A percentile compares a stretch with the other conserved stretches of the same genome.
Conservation (phyloP, 306 rosid genomes). For the Luffa acutangula region DNA sequence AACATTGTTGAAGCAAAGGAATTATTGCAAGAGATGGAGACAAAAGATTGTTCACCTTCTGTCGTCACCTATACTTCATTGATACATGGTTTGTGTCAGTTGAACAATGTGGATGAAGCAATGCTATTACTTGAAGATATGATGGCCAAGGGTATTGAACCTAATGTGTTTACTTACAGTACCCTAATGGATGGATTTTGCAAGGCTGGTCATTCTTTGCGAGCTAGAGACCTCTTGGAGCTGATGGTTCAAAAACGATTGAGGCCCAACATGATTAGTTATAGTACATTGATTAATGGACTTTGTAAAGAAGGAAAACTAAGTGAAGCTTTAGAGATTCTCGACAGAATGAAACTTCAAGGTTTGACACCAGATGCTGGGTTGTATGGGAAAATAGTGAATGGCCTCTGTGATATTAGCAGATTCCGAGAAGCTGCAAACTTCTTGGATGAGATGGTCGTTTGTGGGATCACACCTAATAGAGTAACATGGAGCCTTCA, state of each 20-base stretch:
- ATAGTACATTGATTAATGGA: conserved; percentile 63
- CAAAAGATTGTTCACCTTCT: conserved; percentile 45
- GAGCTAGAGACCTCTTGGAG: conserved; percentile 58
- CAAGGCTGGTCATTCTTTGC: conserved; percentile 53
- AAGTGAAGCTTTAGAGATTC: conserved; percentile 61
- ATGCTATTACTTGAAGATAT: conserved; percentile 54
- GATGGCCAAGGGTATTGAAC: conserved; percentile 39
- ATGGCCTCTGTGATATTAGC: conserved; percentile 40
- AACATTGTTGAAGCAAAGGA: conserved; percentile 51
- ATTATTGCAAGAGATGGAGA: conserved; percentile 62
- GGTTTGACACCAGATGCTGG: conserved; percentile 84
- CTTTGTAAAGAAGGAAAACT: conserved; percentile 68
- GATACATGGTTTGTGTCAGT: conserved; percentile 71
- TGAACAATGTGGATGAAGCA: conserved; percentile 55
- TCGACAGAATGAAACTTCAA: conserved; percentile 89
- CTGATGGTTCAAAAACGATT: conserved; percentile 41
- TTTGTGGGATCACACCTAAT: conserved; percentile 50
- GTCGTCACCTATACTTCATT: conserved; percentile 72
- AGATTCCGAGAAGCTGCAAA: conserved; percentile 76
- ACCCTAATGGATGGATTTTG: conserved; percentile 75
- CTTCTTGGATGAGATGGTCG: conserved; percentile 85
- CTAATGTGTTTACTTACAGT: conserved; percentile 81
- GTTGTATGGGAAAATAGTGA: conserved; percentile 57
- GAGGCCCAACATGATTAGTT: conserved; percentile 66
- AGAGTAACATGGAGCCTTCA: conserved; percentile 72